Conservation (phyloP, 2,329 filamentous ascomycete genomes). For the Claviceps sp. region DNA sequence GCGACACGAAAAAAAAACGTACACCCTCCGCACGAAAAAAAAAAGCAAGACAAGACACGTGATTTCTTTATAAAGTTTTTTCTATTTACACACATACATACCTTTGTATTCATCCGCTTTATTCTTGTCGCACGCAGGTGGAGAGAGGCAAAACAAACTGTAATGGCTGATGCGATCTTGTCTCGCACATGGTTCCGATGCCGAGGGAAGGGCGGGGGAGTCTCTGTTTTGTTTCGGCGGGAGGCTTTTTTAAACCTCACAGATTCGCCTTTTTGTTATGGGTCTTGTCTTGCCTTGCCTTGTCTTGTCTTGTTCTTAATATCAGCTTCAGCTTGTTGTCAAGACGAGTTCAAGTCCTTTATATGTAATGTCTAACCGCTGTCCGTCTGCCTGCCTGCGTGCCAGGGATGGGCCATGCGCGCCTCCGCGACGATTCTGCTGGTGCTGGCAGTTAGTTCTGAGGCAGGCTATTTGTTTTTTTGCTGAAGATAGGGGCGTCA, state of each 20-base stretch:
- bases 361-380: too few species aligned
- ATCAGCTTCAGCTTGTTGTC: background rate
- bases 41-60: constrained; percentile 2
- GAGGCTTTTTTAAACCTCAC: background rate
- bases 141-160: background rate
- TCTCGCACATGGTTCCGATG: background rate
- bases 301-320: background rate
- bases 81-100: background rate
- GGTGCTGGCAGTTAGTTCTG: too few species aligned
- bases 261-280: background rate
- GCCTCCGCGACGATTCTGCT: too few species aligned
- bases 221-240: background rate
- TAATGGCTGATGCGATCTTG: background rate
- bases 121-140: background rate
- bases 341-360: too few species aligned
- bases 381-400: too few species aligned
- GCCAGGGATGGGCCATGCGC: too few species aligned
- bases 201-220: too few species aligned
- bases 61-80: background rate
- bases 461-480: too few species aligned
- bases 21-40: background rate
- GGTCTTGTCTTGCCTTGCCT: background rate
- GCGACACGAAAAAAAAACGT: background rate
- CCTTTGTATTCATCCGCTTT: background rate
- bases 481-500: too few species aligned